Conservation (phyloP, 306 rosid species). For the Heteromeles arbutifolia region DNA sequence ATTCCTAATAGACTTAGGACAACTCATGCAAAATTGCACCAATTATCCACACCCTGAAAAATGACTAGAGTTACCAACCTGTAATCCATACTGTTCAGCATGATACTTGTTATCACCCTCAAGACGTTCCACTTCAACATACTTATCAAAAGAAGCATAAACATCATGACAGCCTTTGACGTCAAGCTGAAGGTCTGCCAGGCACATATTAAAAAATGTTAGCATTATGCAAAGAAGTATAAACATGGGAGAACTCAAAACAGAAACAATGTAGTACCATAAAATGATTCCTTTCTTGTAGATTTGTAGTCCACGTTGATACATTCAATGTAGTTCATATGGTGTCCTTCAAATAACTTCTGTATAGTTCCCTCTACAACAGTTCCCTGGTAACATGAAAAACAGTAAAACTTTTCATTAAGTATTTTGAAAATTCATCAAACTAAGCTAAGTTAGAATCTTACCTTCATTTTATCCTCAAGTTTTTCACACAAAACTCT, state of each 20-base stretch:
- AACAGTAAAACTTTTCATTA: background rate
- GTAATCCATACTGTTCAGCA: constrained; percentile 92
- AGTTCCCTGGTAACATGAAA: constrained; percentile 54
- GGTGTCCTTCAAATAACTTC: constrained; percentile 96
- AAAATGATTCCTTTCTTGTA: constrained; percentile 95
- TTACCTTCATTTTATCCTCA: constrained; percentile 91
- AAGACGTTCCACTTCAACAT: constrained; percentile 95
- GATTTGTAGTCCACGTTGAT: constrained; percentile 98
- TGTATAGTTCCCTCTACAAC: constrained; percentile 99
- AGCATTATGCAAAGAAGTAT: background rate
- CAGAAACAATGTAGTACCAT: constrained; percentile 42
- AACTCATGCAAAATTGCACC: background rate
- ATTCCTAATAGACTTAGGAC: no score
- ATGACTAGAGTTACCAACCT: constrained; percentile 31
- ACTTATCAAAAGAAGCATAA: constrained; percentile 95
- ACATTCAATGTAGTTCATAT: constrained; percentile 98
- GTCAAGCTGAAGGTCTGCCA: constrained; percentile 95
- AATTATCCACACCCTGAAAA: constrained; percentile 14
- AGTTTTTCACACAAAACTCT: constrained; percentile 84
- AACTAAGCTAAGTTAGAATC: background rate
- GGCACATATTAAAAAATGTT: constrained; percentile 5
- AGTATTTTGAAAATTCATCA: background rate
- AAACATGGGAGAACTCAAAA: background rate
- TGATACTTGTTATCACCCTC: constrained; percentile 98
- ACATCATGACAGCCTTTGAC: constrained; percentile 98